Percentiles rank a stretch among this genome's conserved stretches.
Evolutionary conservation across 2,329 filamentous ascomycete genomes (phyloP).

Genomic region (Tolypocladium paradoxum): DNA sequence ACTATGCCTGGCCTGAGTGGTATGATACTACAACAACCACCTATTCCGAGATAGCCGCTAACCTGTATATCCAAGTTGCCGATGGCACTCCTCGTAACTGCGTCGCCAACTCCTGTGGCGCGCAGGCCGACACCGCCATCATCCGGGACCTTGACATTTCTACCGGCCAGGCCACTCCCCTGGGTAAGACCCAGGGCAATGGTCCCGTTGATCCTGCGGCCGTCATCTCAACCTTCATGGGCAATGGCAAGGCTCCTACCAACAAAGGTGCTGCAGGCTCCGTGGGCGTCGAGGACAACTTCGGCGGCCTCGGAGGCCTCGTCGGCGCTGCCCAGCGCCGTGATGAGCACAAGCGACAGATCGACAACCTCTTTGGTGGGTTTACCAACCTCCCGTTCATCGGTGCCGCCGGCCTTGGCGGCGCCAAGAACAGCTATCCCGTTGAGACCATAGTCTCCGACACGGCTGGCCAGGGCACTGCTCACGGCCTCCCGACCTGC

Average conservation of each 20-base stretch:
- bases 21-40: slow-evolving; percentile 5
- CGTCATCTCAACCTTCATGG: slow-evolving; percentile 53
- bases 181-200: slow-evolving; percentile 51
- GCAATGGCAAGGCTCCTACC: slow-evolving; percentile 23
- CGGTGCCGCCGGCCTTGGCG: slow-evolving; percentile 8
- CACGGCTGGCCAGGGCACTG: slow-evolving; percentile 41
- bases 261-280: slow-evolving; percentile 21
- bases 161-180: slow-evolving; percentile 38
- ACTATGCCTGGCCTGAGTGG: slow-evolving; percentile 46
- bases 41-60: background rate
- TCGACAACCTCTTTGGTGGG: slow-evolving; percentile 20
- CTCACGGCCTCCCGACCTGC: slow-evolving; percentile 46
- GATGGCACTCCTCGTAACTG: slow-evolving; percentile 61
- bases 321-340: slow-evolving; percentile 8
- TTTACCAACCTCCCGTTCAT: slow-evolving; percentile 2
- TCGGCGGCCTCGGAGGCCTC: slow-evolving; percentile 16
- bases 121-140: slow-evolving; percentile 58
- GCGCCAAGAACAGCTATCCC: slow-evolving; percentile 28
- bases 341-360: slow-evolving; percentile 15
- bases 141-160: slow-evolving; percentile 50
- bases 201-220: slow-evolving; percentile 46
- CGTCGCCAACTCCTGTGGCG: slow-evolving; percentile 47
- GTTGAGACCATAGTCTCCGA: slow-evolving; percentile 42
- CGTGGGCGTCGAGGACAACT: slow-evolving; percentile 31
- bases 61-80: slow-evolving; percentile 27